These are phyloP conservation scores for Polygonum aviculare DNA, from an alignment of 148 eudicot genomes.

Conservation along the genomic window DNA sequence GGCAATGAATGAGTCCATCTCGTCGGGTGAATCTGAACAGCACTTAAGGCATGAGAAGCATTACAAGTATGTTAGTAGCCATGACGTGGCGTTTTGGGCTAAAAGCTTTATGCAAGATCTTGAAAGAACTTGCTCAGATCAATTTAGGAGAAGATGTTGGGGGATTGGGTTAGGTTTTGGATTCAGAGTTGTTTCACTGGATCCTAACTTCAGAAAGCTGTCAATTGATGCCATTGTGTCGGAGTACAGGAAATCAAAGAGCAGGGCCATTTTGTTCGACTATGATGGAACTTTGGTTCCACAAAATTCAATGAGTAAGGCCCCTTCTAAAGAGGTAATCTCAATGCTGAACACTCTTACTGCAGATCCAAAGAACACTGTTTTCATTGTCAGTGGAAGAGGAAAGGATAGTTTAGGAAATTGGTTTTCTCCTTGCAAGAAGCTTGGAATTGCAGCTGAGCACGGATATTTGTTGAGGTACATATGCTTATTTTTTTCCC, in stretches of 20 bases:
- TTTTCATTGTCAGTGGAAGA: constrained; percentile 38
- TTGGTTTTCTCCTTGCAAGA: constrained; percentile 36
- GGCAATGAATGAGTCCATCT: constrained; percentile 27
- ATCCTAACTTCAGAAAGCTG: constrained; percentile 36
- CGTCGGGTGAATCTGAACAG: constrained; percentile 24
- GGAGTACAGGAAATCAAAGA: constrained; percentile 22
- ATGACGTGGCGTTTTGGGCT: constrained; percentile 31
- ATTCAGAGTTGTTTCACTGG: constrained; percentile 33
- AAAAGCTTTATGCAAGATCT: constrained; percentile 36
- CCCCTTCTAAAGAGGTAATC: constrained; percentile 26
- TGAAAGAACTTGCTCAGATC: constrained; percentile 33
- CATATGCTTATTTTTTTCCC: background rate
- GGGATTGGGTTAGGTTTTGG: constrained; percentile 36
- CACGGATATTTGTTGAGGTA: constrained; percentile 37
- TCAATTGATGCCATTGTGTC: constrained; percentile 25
- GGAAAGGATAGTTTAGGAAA: constrained; percentile 31
- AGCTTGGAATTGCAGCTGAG: constrained; percentile 40
- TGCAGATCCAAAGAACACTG: constrained; percentile 26
- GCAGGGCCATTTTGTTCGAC: constrained; percentile 32
- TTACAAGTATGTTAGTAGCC: constrained; percentile 25
- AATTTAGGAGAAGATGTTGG: constrained; percentile 32
- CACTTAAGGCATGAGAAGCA: constrained; percentile 32
- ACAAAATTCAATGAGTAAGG: constrained; percentile 22
- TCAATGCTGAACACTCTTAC: constrained; percentile 23
- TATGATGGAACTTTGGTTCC: constrained; percentile 38